Evolutionary conservation across 139 green algal genomes (phyloP), one percentile per base, ranked within the genome.

Genomic region (Microglena sp.): DNA sequence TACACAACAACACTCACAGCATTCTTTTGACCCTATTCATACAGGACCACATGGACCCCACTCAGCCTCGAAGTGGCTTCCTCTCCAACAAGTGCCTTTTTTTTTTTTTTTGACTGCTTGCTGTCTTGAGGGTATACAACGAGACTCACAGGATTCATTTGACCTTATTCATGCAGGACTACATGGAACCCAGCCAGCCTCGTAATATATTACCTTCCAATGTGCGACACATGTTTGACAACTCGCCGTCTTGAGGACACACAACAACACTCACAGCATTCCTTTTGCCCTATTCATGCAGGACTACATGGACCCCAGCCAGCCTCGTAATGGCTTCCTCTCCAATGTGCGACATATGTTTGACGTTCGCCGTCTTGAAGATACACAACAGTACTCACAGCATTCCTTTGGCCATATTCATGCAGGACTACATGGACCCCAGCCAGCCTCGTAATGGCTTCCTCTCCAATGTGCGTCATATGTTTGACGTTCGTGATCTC

Each of bases 401-500:
- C 59, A 26, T 55, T 26, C 15, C 26, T 28, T 4, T 59, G 6
- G 6, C 31, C 27, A 34, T 28, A 29, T 28, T 58, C 35, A 29
- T 29, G 2, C 57, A 76, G 69, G 85, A 92, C 55, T 92, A 89
- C 62, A 82, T 87, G 77, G 79, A 89, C 54, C 74, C 78, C 58
- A 71, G 59, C 35, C 66, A 71, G 28, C 61, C 64, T 30, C 64
- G 63, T 18, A 74, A 74, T 54, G 81, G 82, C 46, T 89, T 95
- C 67, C 71, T 86, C 43, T 65, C 78, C 59, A 92, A 88, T 62
- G 46, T 95, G 31, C 64, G 68, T 3, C 79, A 91, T 73, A 92
- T 95, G 85, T 93, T 94, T 68, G 83, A 95, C 69, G 69, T 93
- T 27, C 15, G 69, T 1, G 89, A 95, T 63, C 86, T 95, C 22